Evolutionary conservation across 352 stramenopile species (phyloP).

Genomic region (Pythium myriotylum): DNA sequence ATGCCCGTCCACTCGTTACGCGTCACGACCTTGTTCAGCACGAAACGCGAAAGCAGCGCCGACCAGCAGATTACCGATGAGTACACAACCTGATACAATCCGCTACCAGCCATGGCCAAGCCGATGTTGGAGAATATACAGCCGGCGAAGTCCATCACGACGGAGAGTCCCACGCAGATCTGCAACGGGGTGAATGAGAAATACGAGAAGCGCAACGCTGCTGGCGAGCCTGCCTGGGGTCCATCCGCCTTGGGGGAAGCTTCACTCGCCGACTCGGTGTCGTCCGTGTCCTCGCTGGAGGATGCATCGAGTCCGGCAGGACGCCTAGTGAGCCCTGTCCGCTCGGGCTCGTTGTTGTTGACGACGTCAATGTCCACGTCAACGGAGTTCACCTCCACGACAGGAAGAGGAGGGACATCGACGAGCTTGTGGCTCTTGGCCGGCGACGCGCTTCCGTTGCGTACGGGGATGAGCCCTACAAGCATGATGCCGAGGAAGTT

Average conservation of each 20-base stretch:
- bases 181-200: constrained; percentile 39
- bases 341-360: constrained; percentile 23
- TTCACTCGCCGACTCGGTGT: constrained; percentile 6
- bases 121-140: constrained; percentile 87
- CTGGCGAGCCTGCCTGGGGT: too few species aligned
- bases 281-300: constrained; percentile 25
- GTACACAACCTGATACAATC: constrained; percentile 84
- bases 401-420: neutral
- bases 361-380: constrained; percentile 19
- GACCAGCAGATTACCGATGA: constrained; percentile 89
- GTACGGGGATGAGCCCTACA: constrained; percentile 61
- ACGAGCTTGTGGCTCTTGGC: neutral
- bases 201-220: too few species aligned
- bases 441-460: neutral
- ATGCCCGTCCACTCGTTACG: constrained; percentile 83
- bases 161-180: constrained; percentile 64
- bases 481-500: constrained; percentile 90
- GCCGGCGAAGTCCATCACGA: constrained; percentile 80
- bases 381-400: constrained; percentile 1
- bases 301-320: constrained; percentile 19
- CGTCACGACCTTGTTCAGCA: constrained; percentile 73
- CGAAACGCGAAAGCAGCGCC: constrained; percentile 72
- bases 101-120: constrained; percentile 79
- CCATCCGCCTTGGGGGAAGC: neutral
- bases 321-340: constrained; percentile 48